Conservation (phyloP, 768 basidiomycete genomes). For the Solioccasus polychromus region DNA sequence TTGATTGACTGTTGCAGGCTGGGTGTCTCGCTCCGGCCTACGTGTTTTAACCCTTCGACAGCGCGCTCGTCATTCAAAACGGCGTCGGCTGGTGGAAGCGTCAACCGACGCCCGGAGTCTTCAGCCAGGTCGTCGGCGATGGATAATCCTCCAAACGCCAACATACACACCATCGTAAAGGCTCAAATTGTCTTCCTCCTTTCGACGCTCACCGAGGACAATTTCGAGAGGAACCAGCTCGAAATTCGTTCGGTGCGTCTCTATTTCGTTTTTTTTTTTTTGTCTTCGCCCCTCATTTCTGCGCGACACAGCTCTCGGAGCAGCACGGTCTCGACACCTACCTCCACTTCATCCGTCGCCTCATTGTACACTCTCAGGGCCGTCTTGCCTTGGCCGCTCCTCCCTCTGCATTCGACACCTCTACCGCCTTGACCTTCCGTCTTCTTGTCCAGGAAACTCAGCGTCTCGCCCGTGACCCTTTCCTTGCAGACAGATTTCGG, state of each 20-base stretch:
- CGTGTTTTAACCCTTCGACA: conserved; percentile 34
- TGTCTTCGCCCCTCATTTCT: conserved; percentile 10
- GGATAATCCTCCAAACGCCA: conserved; percentile 81
- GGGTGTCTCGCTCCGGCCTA: conserved; percentile 32
- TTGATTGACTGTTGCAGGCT: conserved; percentile 29
- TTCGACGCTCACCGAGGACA: conserved; percentile 94
- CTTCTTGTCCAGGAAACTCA: conserved; percentile 86
- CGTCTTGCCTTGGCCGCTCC: conserved; percentile 58
- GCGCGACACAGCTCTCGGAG: conserved; percentile 74
- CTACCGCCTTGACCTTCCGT: conserved; percentile 76
- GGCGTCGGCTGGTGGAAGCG: conserved; percentile 68
- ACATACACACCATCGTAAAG: conserved; percentile 90
- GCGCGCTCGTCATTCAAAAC: conserved; percentile 44
- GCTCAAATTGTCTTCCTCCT: conserved; percentile 98
- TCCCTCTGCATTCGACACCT: conserved; percentile 70
- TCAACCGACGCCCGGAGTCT: conserved; percentile 70
- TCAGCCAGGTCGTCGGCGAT: conserved; percentile 77
- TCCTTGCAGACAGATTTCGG: conserved; percentile 85
- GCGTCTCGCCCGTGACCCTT: conserved; percentile 86
- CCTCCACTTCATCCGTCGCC: conserved; percentile 94
- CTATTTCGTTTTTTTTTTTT: conserved; percentile 12
- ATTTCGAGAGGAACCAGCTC: conserved; percentile 88
- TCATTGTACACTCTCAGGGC: conserved; percentile 84
- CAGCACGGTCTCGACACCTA: conserved; percentile 97
- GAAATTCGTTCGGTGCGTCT: conserved; percentile 90